Percentiles rank a stretch among this genome's conserved stretches.
These are phyloP conservation scores for Epichloe typhina DNA, from an alignment of 2,329 filamentous ascomycete genomes.

Conservation along the genomic window DNA sequence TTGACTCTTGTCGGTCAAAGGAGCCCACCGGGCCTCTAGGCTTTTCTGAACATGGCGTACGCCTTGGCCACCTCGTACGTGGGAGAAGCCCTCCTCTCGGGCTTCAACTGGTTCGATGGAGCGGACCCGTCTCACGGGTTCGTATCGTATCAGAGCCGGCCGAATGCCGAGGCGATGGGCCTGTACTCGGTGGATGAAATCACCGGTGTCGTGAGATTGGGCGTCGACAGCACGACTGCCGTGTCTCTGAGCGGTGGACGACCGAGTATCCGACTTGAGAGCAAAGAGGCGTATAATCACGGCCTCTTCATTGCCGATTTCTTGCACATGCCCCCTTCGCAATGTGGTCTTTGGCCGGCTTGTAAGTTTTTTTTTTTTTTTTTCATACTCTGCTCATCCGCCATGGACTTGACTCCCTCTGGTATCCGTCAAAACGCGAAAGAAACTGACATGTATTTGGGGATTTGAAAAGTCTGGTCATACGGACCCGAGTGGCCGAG, in stretches of 20 bases:
- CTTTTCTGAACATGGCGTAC: constrained; percentile 21
- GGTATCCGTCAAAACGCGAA: neutral
- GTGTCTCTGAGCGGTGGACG: constrained; percentile 28
- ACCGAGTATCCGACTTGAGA: constrained; percentile 52
- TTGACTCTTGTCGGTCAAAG: neutral
- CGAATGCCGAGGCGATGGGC: constrained; percentile 24
- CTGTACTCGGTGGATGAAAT: constrained; percentile 29
- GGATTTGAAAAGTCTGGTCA: constrained; percentile 31
- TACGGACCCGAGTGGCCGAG: constrained; percentile 45
- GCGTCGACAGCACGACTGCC: constrained; percentile 28
- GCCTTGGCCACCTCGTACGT: constrained; percentile 29
- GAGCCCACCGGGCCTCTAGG: neutral
- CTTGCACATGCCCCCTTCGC: constrained; percentile 56
- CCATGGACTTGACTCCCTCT: neutral
- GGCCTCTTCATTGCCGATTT: constrained; percentile 62
- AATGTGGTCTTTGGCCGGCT: constrained; percentile 63
- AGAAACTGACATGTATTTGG: neutral
- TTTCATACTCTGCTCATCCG: constrained; percentile 8
- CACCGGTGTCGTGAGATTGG: constrained; percentile 30
- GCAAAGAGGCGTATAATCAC: constrained; percentile 47
- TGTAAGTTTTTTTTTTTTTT: constrained; percentile 24
- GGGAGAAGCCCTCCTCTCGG: constrained; percentile 29
- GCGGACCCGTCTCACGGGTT: constrained; percentile 53
- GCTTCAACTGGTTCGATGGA: constrained; percentile 37
- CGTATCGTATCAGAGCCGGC: constrained; percentile 41